phyloP scores from a whole-genome alignment of 1,284 basidiomycete genomes.

The Ganoderma meredithae region DNA sequence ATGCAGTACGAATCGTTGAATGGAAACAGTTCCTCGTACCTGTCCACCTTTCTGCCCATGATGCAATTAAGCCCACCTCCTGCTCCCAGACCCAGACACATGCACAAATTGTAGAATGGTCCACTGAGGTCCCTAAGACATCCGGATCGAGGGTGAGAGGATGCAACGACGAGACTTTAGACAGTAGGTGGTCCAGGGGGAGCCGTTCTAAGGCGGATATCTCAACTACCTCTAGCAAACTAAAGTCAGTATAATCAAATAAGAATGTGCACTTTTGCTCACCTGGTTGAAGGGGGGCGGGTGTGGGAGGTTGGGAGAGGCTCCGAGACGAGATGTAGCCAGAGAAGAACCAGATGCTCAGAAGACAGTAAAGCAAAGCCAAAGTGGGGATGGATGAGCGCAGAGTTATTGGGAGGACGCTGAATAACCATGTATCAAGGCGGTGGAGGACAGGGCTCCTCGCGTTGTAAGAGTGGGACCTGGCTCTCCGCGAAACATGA shows the following conservation, averaged over 20 bases:
- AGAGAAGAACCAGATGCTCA: slow-evolving; percentile 23
- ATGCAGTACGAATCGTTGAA: background rate
- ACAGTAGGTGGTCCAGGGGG: slow-evolving; percentile 37
- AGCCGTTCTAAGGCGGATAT: slow-evolving; percentile 34
- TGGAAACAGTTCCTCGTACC: slow-evolving; percentile 45
- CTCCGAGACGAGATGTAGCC: slow-evolving; percentile 12
- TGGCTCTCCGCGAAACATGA: slow-evolving; percentile 5
- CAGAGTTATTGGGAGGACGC: slow-evolving; percentile 11
- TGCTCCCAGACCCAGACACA: slow-evolving; percentile 58
- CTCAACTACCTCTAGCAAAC: slow-evolving; percentile 16
- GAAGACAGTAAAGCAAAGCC: slow-evolving; percentile 19
- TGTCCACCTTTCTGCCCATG: slow-evolving; percentile 55
- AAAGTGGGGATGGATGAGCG: slow-evolving; percentile 16
- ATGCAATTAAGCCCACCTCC: slow-evolving; percentile 43
- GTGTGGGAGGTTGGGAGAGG: background rate
- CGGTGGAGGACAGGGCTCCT: slow-evolving; percentile 4
- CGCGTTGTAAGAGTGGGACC: slow-evolving; percentile 3
- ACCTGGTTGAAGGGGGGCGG: slow-evolving; percentile 3
- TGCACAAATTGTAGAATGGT: slow-evolving; percentile 47
- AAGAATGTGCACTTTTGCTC: background rate
- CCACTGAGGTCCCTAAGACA: slow-evolving; percentile 29
- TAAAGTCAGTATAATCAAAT: background rate
- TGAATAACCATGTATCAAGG: slow-evolving; percentile 24
- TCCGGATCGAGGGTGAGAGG: slow-evolving; percentile 39
- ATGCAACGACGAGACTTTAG: slow-evolving; percentile 40